Percentiles rank a stretch among this genome's conserved stretches.
Evolutionary conservation across 495 filamentous ascomycete genomes (phyloP).

Genomic region (Monascus purpureus): DNA sequence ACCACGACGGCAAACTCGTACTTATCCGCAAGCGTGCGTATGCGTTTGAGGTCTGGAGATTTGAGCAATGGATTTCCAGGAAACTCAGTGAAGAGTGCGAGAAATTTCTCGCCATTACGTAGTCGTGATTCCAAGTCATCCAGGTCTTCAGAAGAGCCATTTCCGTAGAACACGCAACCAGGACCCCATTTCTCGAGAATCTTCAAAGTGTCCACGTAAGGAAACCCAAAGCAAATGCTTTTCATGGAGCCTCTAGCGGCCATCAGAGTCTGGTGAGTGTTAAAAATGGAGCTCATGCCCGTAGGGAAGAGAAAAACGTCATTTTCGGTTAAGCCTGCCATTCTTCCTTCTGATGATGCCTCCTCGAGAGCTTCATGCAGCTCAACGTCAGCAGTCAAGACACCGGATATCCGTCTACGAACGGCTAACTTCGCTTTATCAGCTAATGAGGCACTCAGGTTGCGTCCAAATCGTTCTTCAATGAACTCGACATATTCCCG

Average conservation of each 20-base stretch:
- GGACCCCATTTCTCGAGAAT: constrained; percentile 90
- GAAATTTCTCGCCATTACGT: constrained; percentile 57
- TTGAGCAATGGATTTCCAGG: constrained; percentile 83
- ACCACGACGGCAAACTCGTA: constrained; percentile 86
- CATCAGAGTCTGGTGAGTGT: constrained; percentile 61
- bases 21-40: constrained; percentile 61
- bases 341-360: constrained; percentile 31
- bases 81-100: constrained; percentile 87
- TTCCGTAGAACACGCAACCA: constrained; percentile 81
- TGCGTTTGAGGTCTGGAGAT: constrained; percentile 69
- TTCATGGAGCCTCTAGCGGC: constrained; percentile 27
- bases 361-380: constrained; percentile 45
- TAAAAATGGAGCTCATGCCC: constrained; percentile 93
- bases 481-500: constrained; percentile 70
- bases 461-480: constrained; percentile 89
- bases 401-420: constrained; percentile 74
- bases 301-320: constrained; percentile 81
- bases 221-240: constrained; percentile 49
- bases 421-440: constrained; percentile 76
- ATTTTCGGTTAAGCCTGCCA: constrained; percentile 63
- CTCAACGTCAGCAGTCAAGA: constrained; percentile 60
- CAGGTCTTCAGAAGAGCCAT: constrained; percentile 66
- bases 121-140: constrained; percentile 72
- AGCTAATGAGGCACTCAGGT: constrained; percentile 65
- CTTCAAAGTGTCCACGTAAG: constrained; percentile 93